A percentile compares a stretch with the other conserved stretches of the same genome.
Evolutionary conservation across 176 grass and related monocot species (phyloP).

Genomic region (Carex pumila): DNA sequence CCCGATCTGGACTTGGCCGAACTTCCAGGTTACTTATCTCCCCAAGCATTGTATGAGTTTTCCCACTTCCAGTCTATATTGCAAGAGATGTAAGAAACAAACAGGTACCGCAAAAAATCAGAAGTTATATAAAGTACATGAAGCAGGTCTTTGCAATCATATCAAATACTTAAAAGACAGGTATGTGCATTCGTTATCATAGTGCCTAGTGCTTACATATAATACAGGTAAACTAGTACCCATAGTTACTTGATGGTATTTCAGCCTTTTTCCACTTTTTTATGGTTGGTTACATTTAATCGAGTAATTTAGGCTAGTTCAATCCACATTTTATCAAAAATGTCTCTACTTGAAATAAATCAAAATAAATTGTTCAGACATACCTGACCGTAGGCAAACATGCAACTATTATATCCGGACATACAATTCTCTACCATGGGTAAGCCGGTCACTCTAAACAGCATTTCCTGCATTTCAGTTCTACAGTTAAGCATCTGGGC

Average conservation of each 20-base stretch:
- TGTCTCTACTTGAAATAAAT: conserved; percentile 14
- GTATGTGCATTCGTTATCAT: background rate
- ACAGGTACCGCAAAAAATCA: background rate
- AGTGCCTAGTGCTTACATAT: background rate
- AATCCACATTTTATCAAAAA: background rate
- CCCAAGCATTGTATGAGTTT: conserved; percentile 95
- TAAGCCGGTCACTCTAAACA: conserved; percentile 92
- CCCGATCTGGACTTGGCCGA: conserved; percentile 66
- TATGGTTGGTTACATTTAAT: background rate
- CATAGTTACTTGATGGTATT: background rate
- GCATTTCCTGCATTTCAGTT: conserved; percentile 53
- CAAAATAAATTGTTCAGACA: conserved; percentile 9
- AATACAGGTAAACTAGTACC: background rate
- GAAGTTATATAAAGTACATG: background rate
- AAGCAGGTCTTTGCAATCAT: conserved; percentile 1
- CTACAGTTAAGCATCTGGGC: conserved; percentile 4
- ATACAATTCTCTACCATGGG: conserved; percentile 99
- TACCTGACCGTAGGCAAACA: conserved; percentile 99
- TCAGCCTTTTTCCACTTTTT: background rate
- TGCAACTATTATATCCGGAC: conserved; percentile 91
- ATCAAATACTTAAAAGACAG: background rate
- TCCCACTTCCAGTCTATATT: conserved; percentile 89
- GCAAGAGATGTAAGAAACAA: conserved; percentile 16
- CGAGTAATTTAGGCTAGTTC: background rate
- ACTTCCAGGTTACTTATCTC: conserved; percentile 79